Evolutionary conservation across 164 flowering plant species (phyloP).

Genomic region (Vitis cinerea): DNA sequence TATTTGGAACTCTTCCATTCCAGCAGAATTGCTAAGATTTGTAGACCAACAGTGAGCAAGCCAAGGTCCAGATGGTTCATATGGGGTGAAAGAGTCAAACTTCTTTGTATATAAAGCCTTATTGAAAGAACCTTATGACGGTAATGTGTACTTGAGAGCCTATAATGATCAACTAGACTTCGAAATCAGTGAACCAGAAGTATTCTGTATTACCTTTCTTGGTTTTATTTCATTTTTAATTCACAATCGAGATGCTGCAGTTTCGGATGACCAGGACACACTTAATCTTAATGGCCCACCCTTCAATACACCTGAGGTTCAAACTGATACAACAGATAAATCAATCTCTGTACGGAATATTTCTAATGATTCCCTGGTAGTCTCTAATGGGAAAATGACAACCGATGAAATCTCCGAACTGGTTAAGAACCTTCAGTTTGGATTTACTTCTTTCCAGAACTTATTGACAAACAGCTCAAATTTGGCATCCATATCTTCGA

Average conservation of each 20-base stretch:
- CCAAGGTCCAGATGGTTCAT: constrained; percentile 92
- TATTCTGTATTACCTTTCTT: constrained; percentile 81
- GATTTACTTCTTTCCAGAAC: constrained; percentile 73
- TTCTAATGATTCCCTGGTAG: neutral
- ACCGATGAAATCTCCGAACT: constrained; percentile 35
- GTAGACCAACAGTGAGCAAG: constrained; percentile 86
- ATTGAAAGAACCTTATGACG: constrained; percentile 84
- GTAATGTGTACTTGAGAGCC: constrained; percentile 60
- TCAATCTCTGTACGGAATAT: constrained; percentile 26
- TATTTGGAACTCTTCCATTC: constrained; percentile 95
- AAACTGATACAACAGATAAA: constrained; percentile 30
- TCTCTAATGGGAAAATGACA: constrained; percentile 32
- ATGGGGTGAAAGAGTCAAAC: constrained; percentile 71
- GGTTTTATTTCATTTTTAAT: constrained; percentile 74
- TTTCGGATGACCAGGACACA: constrained; percentile 24
- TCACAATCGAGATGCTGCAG: constrained; percentile 31
- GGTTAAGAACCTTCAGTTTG: constrained; percentile 65
- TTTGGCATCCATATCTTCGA: too few relatives aligned
- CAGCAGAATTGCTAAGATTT: constrained; percentile 84
- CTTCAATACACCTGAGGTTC: constrained; percentile 33
- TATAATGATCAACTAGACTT: too few relatives aligned
- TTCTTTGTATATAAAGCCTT: constrained; percentile 67
- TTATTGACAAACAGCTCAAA: too few relatives aligned
- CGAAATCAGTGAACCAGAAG: neutral
- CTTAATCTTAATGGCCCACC: constrained; percentile 5